Conservation (phyloP, 805 yeast species). For the Dipodascus albidus region DNA sequence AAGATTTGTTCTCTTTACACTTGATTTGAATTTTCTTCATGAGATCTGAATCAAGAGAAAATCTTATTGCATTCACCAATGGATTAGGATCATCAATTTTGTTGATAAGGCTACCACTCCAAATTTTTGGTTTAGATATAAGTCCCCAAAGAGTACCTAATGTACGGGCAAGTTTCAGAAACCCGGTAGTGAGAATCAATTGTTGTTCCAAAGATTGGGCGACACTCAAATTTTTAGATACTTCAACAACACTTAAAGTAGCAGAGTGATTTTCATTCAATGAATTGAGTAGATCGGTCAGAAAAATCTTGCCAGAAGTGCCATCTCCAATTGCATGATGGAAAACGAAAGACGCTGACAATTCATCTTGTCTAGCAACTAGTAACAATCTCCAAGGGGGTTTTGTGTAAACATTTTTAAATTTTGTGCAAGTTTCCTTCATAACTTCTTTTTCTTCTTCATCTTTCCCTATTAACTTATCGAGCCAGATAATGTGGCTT, state of each 20-base stretch:
- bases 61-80: neutral
- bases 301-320: neutral
- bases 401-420: neutral
- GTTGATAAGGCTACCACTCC: neutral
- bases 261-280: neutral
- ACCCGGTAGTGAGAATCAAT: neutral
- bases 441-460: neutral
- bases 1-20: neutral
- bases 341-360: neutral
- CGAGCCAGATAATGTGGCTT: neutral
- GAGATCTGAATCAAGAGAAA: neutral
- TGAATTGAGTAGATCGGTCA: neutral
- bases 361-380: neutral
- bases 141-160: neutral
- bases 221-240: neutral
- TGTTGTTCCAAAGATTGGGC: neutral
- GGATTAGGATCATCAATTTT: neutral
- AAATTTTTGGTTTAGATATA: neutral
- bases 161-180: neutral
- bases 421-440: neutral
- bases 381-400: neutral
- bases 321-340: neutral
- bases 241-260: neutral
- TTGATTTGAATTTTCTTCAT: neutral
- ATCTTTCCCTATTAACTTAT: neutral